Percentiles rank a stretch among this genome's conserved stretches.
These are phyloP conservation scores for Globisporangium ultimum DNA, from an alignment of 352 stramenopile genomes.

Conservation along the genomic window DNA sequence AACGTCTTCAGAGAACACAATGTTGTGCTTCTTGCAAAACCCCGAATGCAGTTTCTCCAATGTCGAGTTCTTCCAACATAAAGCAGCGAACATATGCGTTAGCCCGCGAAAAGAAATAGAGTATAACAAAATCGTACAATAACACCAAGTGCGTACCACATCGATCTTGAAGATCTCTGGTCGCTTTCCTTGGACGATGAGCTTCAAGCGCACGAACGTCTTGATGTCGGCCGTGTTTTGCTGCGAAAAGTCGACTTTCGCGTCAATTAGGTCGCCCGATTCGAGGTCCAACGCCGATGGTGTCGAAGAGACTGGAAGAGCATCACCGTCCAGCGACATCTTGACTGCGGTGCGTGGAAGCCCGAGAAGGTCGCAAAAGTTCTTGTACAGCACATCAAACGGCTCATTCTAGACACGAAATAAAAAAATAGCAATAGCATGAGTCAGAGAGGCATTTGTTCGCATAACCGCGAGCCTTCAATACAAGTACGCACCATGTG, in stretches of 20 bases:
- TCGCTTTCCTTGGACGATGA: constrained; percentile 49
- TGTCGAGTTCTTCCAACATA: constrained; percentile 28
- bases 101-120: neutral
- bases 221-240: constrained; percentile 47
- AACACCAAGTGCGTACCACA: constrained; percentile 27
- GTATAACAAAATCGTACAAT: too few species aligned
- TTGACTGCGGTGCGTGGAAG: constrained; percentile 52
- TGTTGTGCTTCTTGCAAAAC: constrained; percentile 63
- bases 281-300: constrained; percentile 41
- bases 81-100: neutral
- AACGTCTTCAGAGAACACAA: constrained; percentile 43
- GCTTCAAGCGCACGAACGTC: constrained; percentile 44
- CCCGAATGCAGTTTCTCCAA: constrained; percentile 59
- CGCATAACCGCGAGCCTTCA: neutral
- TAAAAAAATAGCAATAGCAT: neutral
- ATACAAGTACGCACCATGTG: constrained; percentile 32
- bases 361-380: constrained; percentile 61
- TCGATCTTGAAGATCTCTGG: constrained; percentile 73
- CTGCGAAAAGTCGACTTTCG: constrained; percentile 68
- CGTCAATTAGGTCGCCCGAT: constrained; percentile 61
- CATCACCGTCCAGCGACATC: constrained; percentile 59
- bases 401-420: constrained; percentile 41
- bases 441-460: neutral
- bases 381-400: constrained; percentile 59
- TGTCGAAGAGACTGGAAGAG: constrained; percentile 24